Percentiles rank a stretch among this genome's conserved stretches.
Conservation (phyloP, 176 grass and related monocot genomes). For the Oryza glumipatula region DNA sequence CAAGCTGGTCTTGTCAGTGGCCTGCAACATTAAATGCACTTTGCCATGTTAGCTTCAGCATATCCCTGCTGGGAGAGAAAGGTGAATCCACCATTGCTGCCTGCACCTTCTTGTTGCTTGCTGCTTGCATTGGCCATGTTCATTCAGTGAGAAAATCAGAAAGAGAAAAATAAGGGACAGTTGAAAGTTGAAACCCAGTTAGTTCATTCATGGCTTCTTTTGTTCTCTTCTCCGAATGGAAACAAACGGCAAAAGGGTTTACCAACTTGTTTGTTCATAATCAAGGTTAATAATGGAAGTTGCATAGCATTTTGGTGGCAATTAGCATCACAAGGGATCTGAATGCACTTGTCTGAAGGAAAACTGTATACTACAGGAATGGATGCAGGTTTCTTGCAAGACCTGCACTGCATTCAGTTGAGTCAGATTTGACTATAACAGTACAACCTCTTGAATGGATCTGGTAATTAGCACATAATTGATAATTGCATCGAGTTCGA, state of each 20-base stretch:
- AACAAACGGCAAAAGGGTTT: neutral
- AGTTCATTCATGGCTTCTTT: neutral
- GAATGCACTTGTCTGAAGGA: neutral
- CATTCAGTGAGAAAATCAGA: neutral
- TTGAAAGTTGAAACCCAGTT: conserved; percentile 8
- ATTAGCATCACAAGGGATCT: neutral
- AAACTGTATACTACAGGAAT: neutral
- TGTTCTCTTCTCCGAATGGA: neutral
- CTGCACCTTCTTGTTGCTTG: neutral
- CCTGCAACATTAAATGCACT: conserved; percentile 26
- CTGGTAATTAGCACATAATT: neutral
- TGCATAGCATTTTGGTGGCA: neutral
- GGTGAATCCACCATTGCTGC: conserved; percentile 9
- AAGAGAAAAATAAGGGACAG: neutral
- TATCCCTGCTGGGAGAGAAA: conserved; percentile 27
- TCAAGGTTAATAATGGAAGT: neutral
- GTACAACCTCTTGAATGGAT: neutral
- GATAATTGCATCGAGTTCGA: neutral
- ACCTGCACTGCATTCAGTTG: conserved; percentile 13
- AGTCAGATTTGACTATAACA: neutral
- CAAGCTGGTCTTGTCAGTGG: conserved; percentile 29
- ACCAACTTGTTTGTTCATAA: neutral
- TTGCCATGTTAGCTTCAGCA: conserved; percentile 42
- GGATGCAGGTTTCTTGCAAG: neutral
- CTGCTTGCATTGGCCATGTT: neutral